Percentiles rank a stretch among this genome's conserved stretches.
These are phyloP conservation scores for Testicularia cyperi DNA, from an alignment of 1,284 basidiomycete genomes.

Conservation along the genomic window DNA sequence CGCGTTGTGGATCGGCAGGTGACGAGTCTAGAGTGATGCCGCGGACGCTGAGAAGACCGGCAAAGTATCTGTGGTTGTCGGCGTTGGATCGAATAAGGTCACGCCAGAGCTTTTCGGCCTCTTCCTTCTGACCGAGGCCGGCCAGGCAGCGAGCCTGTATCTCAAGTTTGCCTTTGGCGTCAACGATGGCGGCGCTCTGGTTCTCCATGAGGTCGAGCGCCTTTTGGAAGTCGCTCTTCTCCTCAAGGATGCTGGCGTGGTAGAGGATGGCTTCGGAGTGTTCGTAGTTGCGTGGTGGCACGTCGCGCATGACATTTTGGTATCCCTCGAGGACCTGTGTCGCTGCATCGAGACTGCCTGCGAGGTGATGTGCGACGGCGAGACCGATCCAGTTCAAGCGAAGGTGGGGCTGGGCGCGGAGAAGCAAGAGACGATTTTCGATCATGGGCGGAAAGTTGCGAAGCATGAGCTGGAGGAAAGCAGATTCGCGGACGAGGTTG, in stretches of 20 bases:
- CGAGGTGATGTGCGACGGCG: slow-evolving; percentile 84
- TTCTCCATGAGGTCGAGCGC: slow-evolving; percentile 57
- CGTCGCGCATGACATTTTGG: slow-evolving; percentile 54
- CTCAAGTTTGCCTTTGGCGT: slow-evolving; percentile 22
- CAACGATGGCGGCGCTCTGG: slow-evolving; percentile 58
- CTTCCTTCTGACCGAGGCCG: slow-evolving; percentile 68
- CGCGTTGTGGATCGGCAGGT: neutral
- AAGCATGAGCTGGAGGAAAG: slow-evolving; percentile 86
- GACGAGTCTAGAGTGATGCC: slow-evolving; percentile 66
- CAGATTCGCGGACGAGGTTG: slow-evolving; percentile 87
- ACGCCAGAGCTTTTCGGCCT: slow-evolving; percentile 77
- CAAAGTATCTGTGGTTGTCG: slow-evolving; percentile 80
- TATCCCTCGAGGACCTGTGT: slow-evolving; percentile 72
- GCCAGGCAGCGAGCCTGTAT: slow-evolving; percentile 62
- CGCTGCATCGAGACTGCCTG: slow-evolving; percentile 73
- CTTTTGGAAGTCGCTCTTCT: slow-evolving; percentile 66
- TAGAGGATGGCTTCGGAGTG: slow-evolving; percentile 83
- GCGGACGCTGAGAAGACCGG: slow-evolving; percentile 70
- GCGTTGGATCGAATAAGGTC: slow-evolving; percentile 80
- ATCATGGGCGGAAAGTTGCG: slow-evolving; percentile 78
- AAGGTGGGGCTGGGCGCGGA: slow-evolving; percentile 77
- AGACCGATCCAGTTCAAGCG: slow-evolving; percentile 88
- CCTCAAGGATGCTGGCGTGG: slow-evolving; percentile 76
- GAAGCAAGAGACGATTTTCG: slow-evolving; percentile 78
- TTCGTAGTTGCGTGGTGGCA: slow-evolving; percentile 64